Base-by-base conservation (phyloP, 805 yeast species). In the Candida sonorensis region DNA sequence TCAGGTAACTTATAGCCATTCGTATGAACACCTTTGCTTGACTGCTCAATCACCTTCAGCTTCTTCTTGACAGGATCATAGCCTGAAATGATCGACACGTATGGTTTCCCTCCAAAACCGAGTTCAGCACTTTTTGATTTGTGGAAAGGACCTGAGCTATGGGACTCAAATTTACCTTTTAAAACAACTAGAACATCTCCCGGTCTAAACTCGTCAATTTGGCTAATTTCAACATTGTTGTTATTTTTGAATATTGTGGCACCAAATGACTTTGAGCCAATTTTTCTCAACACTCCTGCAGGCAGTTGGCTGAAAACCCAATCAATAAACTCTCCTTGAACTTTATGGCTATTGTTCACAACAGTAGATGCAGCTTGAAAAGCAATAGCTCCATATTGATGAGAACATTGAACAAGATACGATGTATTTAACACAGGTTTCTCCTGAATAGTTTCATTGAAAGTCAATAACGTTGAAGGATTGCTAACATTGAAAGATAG, bases 121-220 rank as follows among this genome's bases (percentile, higher is more conserved):
- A 77, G 65, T 5, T 69, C 71, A n/a, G 67, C 53, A 2, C 66
- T 46, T 26, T 52, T 52, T 19, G 20, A 26, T 17, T 45, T 51
- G 21, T 45, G 45, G 38, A 53, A 44, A 1, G 49, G 45, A 12
- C 47, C 48, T 15, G 77, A 71, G 32, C 69, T 68, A 44, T 78
- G 84, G 6, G 77, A 72, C 40, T 72, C 75, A 58, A 90, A 88
- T 38, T 70, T 70, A 6, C 86, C 95, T 35, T 76, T 76, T 46
- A 78, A 72, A 40, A 86, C 71, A 31, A 86, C 82, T 26, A 86
- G 57, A 8, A 90, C 67, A 55, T 92, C 97, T 38, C 98, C 98
- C 0, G 94, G 79, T 29, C 72, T 67, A 34, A 87, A 71, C 25
- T 76, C 81, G 34, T 75, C 86, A 19, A 59, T 47, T 43, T 71